phyloP scores from a whole-genome alignment of 148 eudicot species.

The Rhododendron kiyosumense region DNA sequence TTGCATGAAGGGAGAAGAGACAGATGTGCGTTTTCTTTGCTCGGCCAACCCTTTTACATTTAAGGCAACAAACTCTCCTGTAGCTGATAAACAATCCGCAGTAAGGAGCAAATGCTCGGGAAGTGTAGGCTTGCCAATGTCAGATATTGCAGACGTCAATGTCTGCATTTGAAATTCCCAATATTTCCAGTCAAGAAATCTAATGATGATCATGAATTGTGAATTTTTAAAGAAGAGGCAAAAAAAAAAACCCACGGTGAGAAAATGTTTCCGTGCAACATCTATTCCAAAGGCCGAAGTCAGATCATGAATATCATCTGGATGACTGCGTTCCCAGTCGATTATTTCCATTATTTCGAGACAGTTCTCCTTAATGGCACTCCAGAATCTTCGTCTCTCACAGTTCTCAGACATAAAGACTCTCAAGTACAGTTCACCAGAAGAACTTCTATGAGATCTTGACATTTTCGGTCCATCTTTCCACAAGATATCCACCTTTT shows the following conservation, averaged over 20 bases:
- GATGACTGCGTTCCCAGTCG: slow-evolving; percentile 92
- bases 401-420: slow-evolving; percentile 49
- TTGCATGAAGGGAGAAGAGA: slow-evolving; percentile 71
- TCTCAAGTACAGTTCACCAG: slow-evolving; percentile 65
- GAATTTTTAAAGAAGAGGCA: neutral
- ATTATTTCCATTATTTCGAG: slow-evolving; percentile 68
- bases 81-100: slow-evolving; percentile 70
- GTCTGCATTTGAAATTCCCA: slow-evolving; percentile 42
- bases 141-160: slow-evolving; percentile 59
- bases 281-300: slow-evolving; percentile 59
- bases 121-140: slow-evolving; percentile 70
- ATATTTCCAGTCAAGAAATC: neutral
- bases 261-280: slow-evolving; percentile 61
- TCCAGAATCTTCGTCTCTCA: slow-evolving; percentile 51
- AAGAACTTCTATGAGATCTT: slow-evolving; percentile 19
- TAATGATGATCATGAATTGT: neutral
- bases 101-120: slow-evolving; percentile 73
- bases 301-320: slow-evolving; percentile 72
- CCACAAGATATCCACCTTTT: slow-evolving; percentile 85
- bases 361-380: slow-evolving; percentile 52
- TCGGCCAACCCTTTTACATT: slow-evolving; percentile 71
- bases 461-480: slow-evolving; percentile 42
- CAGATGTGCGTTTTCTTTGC: slow-evolving; percentile 59
- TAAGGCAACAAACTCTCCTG: slow-evolving; percentile 79
- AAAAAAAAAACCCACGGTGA: slow-evolving; percentile 40